phyloP scores from a whole-genome alignment of 192 early-diverging fungal species.

The Diversispora eburnea region DNA sequence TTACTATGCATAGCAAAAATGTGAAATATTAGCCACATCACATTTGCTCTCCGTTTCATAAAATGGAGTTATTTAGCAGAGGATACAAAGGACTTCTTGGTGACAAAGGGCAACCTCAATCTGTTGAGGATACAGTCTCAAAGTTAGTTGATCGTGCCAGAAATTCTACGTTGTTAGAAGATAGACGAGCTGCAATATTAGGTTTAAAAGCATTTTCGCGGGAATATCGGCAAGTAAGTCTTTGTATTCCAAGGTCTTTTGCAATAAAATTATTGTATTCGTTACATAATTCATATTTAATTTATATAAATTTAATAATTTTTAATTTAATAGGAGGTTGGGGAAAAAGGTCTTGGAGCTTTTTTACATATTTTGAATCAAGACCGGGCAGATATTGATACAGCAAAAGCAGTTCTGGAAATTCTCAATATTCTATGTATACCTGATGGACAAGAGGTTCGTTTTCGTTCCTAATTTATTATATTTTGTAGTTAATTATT shows the following conservation, averaged over 20 bases:
- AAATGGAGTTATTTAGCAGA: slow-evolving; percentile 28
- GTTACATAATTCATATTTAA: neutral
- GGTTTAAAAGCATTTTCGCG: slow-evolving; percentile 80
- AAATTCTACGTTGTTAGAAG: slow-evolving; percentile 84
- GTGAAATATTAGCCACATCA: neutral
- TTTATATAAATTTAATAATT: neutral
- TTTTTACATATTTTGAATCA: slow-evolving; percentile 74
- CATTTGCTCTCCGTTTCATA: neutral
- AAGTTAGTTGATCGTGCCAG: slow-evolving; percentile 78
- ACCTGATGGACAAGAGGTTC: slow-evolving; percentile 33
- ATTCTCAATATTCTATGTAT: slow-evolving; percentile 79
- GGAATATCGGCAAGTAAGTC: slow-evolving; percentile 71
- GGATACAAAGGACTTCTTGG: slow-evolving; percentile 58
- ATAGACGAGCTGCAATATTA: slow-evolving; percentile 81
- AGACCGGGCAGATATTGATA: slow-evolving; percentile 82
- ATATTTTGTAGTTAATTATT: neutral
- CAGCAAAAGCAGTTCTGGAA: slow-evolving; percentile 82
- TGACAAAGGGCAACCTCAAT: slow-evolving; percentile 59
- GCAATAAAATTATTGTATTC: neutral
- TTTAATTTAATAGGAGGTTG: slow-evolving; percentile 68
- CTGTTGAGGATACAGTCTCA: slow-evolving; percentile 74
- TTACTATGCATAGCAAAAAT: too few species aligned
- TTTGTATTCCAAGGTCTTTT: neutral
- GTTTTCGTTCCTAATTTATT: neutral
- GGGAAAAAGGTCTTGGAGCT: slow-evolving; percentile 67